phyloP scores from a whole-genome alignment of 73 alveolate species.

The Paramecium caudatum region DNA sequence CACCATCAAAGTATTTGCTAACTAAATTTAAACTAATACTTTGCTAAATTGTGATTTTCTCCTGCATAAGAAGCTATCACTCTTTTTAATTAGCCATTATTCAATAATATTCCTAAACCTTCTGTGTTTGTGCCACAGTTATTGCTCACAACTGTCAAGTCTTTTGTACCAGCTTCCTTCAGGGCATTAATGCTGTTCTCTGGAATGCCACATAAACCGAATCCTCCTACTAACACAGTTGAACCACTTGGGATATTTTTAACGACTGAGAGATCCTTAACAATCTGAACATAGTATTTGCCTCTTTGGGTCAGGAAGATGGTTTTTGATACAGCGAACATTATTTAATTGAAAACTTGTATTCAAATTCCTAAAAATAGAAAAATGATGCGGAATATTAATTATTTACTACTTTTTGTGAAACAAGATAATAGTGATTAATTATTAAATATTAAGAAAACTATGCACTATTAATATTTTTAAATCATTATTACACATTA shows the following conservation, averaged over 20 bases:
- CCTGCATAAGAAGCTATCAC: slow-evolving; percentile 86
- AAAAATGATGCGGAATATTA: too few relatives aligned
- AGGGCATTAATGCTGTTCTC: slow-evolving; percentile 90
- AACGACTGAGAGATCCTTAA: slow-evolving; percentile 78
- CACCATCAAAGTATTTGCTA: slow-evolving; percentile 82
- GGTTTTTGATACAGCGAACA: slow-evolving; percentile 10
- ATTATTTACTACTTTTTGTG: too few relatives aligned
- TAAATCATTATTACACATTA: too few relatives aligned
- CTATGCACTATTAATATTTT: too few relatives aligned
- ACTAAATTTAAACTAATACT: slow-evolving; percentile 64
- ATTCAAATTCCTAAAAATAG: slow-evolving; percentile 14
- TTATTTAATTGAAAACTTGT: not conserved
- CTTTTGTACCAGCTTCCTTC: slow-evolving; percentile 75
- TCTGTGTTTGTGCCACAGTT: slow-evolving; percentile 81
- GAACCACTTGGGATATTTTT: slow-evolving; percentile 82
- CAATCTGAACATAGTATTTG: slow-evolving; percentile 28
- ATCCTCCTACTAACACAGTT: slow-evolving; percentile 89
- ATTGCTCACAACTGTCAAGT: slow-evolving; percentile 85
- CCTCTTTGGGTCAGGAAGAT: not conserved
- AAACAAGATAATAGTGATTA: too few relatives aligned
- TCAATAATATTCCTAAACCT: slow-evolving; percentile 72
- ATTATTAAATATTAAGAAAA: too few relatives aligned
- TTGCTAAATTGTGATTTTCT: slow-evolving; percentile 87
- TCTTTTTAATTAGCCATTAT: slow-evolving; percentile 65
- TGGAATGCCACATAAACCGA: slow-evolving; percentile 98